These are phyloP conservation scores for Flaveria robusta DNA, from an alignment of 129 eudicot genomes.

Conservation along the genomic window DNA sequence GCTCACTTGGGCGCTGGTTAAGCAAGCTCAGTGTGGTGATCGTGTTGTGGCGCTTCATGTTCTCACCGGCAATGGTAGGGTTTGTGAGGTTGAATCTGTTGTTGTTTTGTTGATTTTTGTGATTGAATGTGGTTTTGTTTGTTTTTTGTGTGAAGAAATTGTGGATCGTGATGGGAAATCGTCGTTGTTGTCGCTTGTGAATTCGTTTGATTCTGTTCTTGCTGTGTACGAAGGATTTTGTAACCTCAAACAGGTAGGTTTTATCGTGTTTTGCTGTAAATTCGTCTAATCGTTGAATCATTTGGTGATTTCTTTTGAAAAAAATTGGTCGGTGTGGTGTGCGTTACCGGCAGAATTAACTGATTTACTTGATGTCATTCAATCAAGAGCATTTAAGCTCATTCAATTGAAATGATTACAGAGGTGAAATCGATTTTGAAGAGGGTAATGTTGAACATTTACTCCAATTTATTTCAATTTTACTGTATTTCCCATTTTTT, in stretches of 20 bases:
- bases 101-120: not conserved
- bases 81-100: not conserved
- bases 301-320: not conserved
- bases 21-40: conserved; percentile 72
- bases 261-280: not conserved
- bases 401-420: conserved; percentile 22
- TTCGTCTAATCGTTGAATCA: not conserved
- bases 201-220: conserved; percentile 78
- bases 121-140: not conserved
- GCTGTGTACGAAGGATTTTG: conserved; percentile 97
- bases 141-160: conserved; percentile 33
- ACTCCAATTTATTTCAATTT: not conserved
- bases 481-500: not conserved
- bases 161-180: conserved; percentile 43
- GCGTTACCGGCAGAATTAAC: not conserved
- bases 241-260: conserved; percentile 79
- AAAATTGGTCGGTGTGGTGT: conserved; percentile 10
- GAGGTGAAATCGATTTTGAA: not conserved
- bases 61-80: conserved; percentile 50
- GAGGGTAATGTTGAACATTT: not conserved
- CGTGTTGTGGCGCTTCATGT: conserved; percentile 75
- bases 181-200: conserved; percentile 59
- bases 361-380: not conserved
- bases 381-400: conserved; percentile 20
- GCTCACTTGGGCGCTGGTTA: conserved; percentile 79